Percentiles rank a stretch among this genome's conserved stretches.
Conservation (phyloP, 371 early-diverging fungal species). For the Mucor irregularis region DNA sequence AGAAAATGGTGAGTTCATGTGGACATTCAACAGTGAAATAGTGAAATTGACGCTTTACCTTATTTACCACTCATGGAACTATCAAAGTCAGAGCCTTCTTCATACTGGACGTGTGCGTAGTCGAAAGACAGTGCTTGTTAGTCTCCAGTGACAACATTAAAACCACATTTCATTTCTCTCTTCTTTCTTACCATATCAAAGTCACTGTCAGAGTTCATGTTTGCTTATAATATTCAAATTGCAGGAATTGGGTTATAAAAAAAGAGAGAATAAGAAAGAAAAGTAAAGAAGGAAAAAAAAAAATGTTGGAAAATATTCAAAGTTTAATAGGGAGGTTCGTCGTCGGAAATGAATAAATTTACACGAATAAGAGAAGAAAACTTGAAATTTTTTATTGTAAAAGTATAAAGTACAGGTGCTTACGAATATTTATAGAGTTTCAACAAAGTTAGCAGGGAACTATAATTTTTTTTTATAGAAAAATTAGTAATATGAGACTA, state of each 20-base stretch:
- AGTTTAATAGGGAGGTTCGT: no score
- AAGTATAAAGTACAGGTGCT: no score
- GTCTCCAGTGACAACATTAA: neutral
- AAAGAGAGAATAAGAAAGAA: neutral
- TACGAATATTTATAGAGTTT: constrained; percentile 15
- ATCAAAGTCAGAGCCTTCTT: constrained; percentile 32
- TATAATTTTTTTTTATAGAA: constrained; percentile 19
- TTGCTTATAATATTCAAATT: neutral
- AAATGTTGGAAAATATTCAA: neutral
- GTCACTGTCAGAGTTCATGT: constrained; percentile 27
- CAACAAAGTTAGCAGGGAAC: constrained; percentile 81
- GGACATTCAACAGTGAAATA: neutral
- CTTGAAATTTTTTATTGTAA: no score
- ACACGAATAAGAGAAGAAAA: no score
- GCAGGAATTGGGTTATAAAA: neutral
- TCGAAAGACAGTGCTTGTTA: neutral
- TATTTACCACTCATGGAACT: constrained; percentile 34
- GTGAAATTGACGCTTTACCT: neutral
- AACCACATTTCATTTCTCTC: neutral
- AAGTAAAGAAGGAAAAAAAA: neutral
- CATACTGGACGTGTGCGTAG: no score
- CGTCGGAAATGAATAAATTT: no score
- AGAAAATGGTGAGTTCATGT: neutral
- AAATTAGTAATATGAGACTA: neutral
- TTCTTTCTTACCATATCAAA: constrained; percentile 24